phyloP scores from a whole-genome alignment of 2,329 filamentous ascomycete genomes.

The Alternaria angustiovoidea region DNA sequence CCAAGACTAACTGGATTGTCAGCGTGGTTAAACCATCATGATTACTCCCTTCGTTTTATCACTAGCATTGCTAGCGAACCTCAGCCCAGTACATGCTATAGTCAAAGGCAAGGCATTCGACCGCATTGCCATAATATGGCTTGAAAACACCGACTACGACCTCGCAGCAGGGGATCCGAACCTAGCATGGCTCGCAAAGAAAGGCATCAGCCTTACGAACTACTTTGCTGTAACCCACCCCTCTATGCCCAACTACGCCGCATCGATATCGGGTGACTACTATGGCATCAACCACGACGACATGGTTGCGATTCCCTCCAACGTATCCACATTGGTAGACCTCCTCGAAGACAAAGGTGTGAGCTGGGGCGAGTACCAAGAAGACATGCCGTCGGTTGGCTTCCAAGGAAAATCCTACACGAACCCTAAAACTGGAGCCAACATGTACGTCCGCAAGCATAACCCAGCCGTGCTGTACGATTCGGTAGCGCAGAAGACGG shows the following conservation, averaged over 20 bases:
- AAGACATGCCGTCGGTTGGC: constrained; percentile 77
- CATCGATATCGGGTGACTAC: constrained; percentile 73
- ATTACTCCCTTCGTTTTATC: constrained; percentile 17
- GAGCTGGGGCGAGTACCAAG: constrained; percentile 72
- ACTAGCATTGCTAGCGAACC: constrained; percentile 20
- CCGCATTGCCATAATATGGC: constrained; percentile 75
- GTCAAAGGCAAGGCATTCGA: constrained; percentile 73
- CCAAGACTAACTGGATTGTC: background rate
- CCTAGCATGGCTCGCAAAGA: constrained; percentile 64
- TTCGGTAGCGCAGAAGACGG: constrained; percentile 65
- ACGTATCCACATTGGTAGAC: constrained; percentile 53
- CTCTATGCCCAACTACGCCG: constrained; percentile 78
- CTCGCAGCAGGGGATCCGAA: constrained; percentile 70
- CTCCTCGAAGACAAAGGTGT: constrained; percentile 53
- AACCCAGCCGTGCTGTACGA: constrained; percentile 73
- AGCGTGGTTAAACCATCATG: background rate
- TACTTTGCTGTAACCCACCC: constrained; percentile 70
- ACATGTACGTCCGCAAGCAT: constrained; percentile 86
- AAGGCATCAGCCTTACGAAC: constrained; percentile 68
- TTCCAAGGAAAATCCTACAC: constrained; percentile 69
- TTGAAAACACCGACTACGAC: constrained; percentile 77
- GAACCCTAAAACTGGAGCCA: constrained; percentile 70
- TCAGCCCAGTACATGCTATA: constrained; percentile 53
- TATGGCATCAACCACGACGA: constrained; percentile 76
- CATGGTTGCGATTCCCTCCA: constrained; percentile 59